phyloP scores from a whole-genome alignment of 768 basidiomycete genomes.

The Grammothele lineata region DNA sequence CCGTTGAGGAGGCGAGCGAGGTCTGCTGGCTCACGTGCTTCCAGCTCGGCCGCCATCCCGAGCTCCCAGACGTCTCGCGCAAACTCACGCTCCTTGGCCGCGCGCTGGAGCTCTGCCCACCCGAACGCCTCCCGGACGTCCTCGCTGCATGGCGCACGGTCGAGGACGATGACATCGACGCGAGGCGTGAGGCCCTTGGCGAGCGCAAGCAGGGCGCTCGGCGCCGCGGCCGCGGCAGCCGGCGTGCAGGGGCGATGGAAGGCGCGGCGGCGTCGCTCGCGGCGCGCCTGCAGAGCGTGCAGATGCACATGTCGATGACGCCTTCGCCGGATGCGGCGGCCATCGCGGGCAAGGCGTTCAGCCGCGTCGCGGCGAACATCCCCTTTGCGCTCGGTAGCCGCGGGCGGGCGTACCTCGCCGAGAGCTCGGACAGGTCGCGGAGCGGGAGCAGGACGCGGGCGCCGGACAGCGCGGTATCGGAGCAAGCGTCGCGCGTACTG shows the following conservation, averaged over 20 bases:
- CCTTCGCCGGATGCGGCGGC: slow-evolving; percentile 76
- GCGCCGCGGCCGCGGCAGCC: slow-evolving; percentile 1
- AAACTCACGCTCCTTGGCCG: slow-evolving; percentile 72
- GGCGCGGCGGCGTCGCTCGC: slow-evolving; percentile 41
- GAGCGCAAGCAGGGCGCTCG: slow-evolving; percentile 20
- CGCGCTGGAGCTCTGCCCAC: slow-evolving; percentile 82
- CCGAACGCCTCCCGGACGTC: slow-evolving; percentile 75
- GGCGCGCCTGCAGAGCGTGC: slow-evolving; percentile 59
- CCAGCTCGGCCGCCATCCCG: slow-evolving; percentile 80
- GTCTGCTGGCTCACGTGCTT: slow-evolving; percentile 91
- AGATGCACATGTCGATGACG: slow-evolving; percentile 67
- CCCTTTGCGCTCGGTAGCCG: slow-evolving; percentile 53
- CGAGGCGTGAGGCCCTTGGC: slow-evolving; percentile 41
- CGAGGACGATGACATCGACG: slow-evolving; percentile 60
- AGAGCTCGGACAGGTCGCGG: slow-evolving; percentile 38
- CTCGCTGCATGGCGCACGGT: slow-evolving; percentile 71
- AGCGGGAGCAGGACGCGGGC: slow-evolving; percentile 27
- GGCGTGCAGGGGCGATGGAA: slow-evolving; percentile 15
- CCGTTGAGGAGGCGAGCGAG: slow-evolving; percentile 60
- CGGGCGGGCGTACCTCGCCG: slow-evolving; percentile 23
- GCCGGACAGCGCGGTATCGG: slow-evolving; percentile 55
- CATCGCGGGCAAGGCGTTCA: slow-evolving; percentile 74
- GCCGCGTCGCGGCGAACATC: slow-evolving; percentile 69
- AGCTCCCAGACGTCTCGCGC: slow-evolving; percentile 62
- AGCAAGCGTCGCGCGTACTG: slow-evolving; percentile 74